Percentiles rank a stretch among this genome's conserved stretches.
phyloP scores from a whole-genome alignment of 2,329 filamentous ascomycete species.

The Penicillium sp. region DNA sequence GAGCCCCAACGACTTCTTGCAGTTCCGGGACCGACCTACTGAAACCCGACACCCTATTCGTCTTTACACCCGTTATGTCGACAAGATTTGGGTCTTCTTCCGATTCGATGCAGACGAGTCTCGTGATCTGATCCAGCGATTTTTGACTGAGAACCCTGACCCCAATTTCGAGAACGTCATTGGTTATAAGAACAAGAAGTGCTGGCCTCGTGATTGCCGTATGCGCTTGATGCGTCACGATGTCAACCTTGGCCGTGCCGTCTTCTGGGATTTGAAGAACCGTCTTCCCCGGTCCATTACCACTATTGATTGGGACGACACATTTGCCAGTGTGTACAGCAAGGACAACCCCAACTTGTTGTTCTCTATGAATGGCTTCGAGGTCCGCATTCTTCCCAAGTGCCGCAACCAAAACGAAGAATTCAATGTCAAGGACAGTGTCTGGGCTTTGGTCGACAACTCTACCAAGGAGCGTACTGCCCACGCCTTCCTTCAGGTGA shows the following conservation, averaged over 20 bases:
- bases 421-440: slow-evolving; percentile 95
- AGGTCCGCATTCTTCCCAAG: slow-evolving; percentile 95
- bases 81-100: slow-evolving; percentile 98
- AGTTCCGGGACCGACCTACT: slow-evolving; percentile 91
- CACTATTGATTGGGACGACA: slow-evolving; percentile 99
- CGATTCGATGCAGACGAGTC: slow-evolving; percentile 93
- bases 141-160: slow-evolving; percentile 96
- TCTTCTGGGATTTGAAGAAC: slow-evolving; percentile 99
- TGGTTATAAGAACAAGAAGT: slow-evolving; percentile 99
- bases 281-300: slow-evolving; percentile 91
- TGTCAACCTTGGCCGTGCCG: slow-evolving; percentile 93
- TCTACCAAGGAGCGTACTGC: slow-evolving; percentile 96
- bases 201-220: slow-evolving; percentile 95
- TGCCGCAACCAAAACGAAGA: slow-evolving; percentile 93
- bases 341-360: slow-evolving; percentile 95
- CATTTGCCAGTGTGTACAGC: slow-evolving; percentile 97
- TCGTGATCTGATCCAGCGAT: slow-evolving; percentile 92
- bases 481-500: slow-evolving; percentile 96
- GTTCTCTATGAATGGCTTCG: slow-evolving; percentile 98
- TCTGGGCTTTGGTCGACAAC: slow-evolving; percentile 97
- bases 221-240: slow-evolving; percentile 99
- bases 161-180: slow-evolving; percentile 99
- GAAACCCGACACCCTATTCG: slow-evolving; percentile 94
- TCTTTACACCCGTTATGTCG: slow-evolving; percentile 96
- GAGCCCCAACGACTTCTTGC: slow-evolving; percentile 94